These are phyloP conservation scores for Cordyceps sp. DNA, from an alignment of 2,329 filamentous ascomycete species.

Conservation along the genomic window DNA sequence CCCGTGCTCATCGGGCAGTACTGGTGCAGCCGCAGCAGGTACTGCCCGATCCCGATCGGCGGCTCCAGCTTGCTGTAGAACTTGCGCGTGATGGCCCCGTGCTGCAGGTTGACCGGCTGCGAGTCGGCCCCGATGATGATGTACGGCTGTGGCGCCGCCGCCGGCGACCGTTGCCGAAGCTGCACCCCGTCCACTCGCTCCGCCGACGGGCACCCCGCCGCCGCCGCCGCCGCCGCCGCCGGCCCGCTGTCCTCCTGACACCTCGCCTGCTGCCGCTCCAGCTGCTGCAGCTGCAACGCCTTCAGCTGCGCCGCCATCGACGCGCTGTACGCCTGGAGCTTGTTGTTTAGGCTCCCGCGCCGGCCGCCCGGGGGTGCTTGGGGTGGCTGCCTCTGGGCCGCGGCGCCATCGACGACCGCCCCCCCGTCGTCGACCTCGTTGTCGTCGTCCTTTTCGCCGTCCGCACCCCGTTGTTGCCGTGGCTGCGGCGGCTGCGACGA, in stretches of 20 bases:
- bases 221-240: no score
- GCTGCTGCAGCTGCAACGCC: conserved; percentile 9
- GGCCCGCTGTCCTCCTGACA: no score
- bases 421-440: no score
- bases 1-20: conserved; percentile 90
- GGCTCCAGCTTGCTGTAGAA: conserved; percentile 86
- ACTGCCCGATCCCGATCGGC: conserved; percentile 67
- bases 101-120: conserved; percentile 60
- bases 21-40: conserved; percentile 70
- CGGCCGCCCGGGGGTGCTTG: no score
- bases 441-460: no score
- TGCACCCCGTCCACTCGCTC: conserved; percentile 42
- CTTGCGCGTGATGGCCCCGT: conserved; percentile 73
- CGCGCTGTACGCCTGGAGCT: conserved; percentile 11
- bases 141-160: conserved; percentile 27
- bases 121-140: conserved; percentile 51
- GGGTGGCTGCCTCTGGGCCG: no score
- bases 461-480: no score
- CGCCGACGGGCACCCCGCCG: no score
- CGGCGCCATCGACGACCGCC: no score
- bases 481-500: neutral
- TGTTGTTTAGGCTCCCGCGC: no score
- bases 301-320: conserved; percentile 11
- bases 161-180: conserved; percentile 18
- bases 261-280: neutral